Percentiles rank a stretch among this genome's conserved stretches.
Evolutionary conservation across 495 filamentous ascomycete species (phyloP).

Genomic region (Penicillium tannophilum): DNA sequence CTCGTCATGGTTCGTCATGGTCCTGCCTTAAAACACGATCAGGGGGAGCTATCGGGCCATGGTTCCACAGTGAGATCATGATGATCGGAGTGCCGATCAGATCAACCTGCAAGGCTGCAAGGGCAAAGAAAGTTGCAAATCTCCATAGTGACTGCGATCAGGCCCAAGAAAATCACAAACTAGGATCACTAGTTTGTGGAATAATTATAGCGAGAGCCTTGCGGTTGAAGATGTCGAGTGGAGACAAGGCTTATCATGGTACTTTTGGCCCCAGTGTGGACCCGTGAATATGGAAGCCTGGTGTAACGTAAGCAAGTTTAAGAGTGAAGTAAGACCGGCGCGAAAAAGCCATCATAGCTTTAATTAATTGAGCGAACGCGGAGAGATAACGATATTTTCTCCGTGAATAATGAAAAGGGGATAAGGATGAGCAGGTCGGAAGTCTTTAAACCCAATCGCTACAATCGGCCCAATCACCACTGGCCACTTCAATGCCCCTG

Average conservation of each 20-base stretch:
- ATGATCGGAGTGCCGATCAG: constrained; percentile 9
- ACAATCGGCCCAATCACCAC: neutral
- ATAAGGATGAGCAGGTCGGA: neutral
- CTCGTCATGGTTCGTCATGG: neutral
- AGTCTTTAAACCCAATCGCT: neutral
- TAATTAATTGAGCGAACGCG: neutral
- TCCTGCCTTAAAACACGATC: neutral
- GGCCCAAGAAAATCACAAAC: too few relatives aligned
- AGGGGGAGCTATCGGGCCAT: neutral
- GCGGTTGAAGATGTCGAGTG: neutral
- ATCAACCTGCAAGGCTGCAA: constrained; percentile 24
- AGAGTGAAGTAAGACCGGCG: neutral
- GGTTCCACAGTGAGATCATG: constrained; percentile 19
- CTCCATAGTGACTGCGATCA: neutral
- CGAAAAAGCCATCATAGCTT: neutral
- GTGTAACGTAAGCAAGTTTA: neutral
- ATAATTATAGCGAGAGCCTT: neutral
- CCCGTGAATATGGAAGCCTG: neutral
- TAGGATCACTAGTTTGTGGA: neutral
- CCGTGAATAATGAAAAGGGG: neutral
- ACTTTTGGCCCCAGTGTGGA: neutral
- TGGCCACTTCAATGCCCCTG: constrained; percentile 2
- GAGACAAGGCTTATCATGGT: too few relatives aligned
- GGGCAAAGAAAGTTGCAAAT: constrained; percentile 1
- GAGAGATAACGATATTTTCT: neutral